Evolutionary conservation across 202 grass and related monocot species (phyloP), one percentile per base, ranked within the genome.

Genomic region (Schoenoplectus triqueter): DNA sequence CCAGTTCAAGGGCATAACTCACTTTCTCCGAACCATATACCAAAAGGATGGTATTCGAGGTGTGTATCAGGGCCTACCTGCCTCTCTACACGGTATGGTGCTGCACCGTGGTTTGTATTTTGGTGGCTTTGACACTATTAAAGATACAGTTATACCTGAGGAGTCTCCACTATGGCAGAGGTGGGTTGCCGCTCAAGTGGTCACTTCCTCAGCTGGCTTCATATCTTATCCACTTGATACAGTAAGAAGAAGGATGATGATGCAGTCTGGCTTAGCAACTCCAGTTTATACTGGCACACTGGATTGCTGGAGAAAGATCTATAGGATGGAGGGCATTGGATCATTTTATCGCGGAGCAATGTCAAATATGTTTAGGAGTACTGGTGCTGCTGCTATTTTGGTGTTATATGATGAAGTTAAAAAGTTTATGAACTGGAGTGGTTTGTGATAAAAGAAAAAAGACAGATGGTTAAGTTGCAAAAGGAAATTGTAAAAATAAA

Each of bases 371-470:
- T 90, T 96, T 82, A 89, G 96, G 86, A 92, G 96, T 77, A 96
- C 92, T 11, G 96, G 96, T 62, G 93, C 96, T 2, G 93, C 96
- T 18, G 90, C 96, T 45, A 89, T 99, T 88, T 88, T 99, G 47
- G 93, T 99, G 84, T 80, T 94, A 80, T 99, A 99, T 64, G 96
- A 99, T 65, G 96, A 99, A 83, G 86, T 99, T n/a, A 96, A 96
- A 70, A 96, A 89, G 81, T 90, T 99, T 73, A 99, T 99, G 91
- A 67, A 91, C 47, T 86, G 89, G 80, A 80, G 87, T 86, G 84
- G 90, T 65, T 88, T 98, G 69, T 95, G 69, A 92, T 66, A 63
- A 61, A 57, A 63, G 51, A 83, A 81, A 56, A 87, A n/a, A 1
- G 13, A 59, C 31, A 78, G 42, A 60, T 3, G 31, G 14, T 22